Conservation (phyloP, 345 rosid species). For the Theobroma cacao region DNA sequence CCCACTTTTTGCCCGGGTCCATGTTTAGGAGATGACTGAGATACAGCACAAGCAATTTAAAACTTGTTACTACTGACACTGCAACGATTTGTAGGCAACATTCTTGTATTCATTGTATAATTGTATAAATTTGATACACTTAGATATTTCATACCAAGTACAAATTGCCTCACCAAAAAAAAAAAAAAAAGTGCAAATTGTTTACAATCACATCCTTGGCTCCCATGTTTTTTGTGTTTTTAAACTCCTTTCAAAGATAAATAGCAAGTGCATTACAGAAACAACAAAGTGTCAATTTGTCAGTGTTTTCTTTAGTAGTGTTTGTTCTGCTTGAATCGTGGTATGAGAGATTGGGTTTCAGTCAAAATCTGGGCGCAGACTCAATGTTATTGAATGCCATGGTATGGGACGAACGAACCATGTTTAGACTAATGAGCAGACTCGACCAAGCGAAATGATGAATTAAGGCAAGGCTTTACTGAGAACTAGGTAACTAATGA, state of each 20-base stretch:
- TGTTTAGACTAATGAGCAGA: no score
- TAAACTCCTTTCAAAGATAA: background rate
- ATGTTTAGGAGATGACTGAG: constrained; percentile 25
- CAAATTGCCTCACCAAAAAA: background rate
- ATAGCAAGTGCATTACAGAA: background rate
- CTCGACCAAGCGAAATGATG: no score
- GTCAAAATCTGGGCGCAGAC: no score
- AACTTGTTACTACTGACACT: constrained; percentile 8
- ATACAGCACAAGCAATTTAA: constrained; percentile 18
- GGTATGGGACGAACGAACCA: no score
- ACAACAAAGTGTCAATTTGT: background rate
- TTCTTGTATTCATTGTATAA: constrained; percentile 27
- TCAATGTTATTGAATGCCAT: no score
- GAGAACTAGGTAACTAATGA: no score
- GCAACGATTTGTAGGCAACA: constrained; percentile 21
- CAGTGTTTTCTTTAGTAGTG: background rate
- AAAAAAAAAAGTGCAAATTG: background rate
- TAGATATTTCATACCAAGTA: background rate
- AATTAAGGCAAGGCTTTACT: no score
- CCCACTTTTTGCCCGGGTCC: constrained; percentile 21
- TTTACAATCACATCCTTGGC: background rate
- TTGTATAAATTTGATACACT: constrained; percentile 14
- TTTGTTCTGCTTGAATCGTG: no score
- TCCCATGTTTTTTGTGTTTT: no score
- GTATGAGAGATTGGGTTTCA: no score